Evolutionary conservation across 83 land plant species (phyloP), one percentile per base, ranked within the genome.

Genomic region (Diphasiastrum complanatum): DNA sequence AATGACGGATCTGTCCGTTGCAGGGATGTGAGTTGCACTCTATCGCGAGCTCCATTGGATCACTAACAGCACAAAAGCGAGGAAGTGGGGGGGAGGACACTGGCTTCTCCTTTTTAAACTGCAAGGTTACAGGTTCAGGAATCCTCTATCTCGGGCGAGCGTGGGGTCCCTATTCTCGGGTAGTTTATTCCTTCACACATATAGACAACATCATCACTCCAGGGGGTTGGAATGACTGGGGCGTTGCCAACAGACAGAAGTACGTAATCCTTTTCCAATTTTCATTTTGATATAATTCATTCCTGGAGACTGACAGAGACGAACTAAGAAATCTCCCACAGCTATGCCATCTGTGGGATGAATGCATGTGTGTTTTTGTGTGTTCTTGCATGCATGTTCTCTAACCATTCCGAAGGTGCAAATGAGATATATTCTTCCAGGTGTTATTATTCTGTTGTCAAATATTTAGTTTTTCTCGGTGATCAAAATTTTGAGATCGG

Each of bases 21-120:
- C 63, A 61, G 64, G 18, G 47, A 45, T 61, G 64, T 61, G 10
- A 40, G 18, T 24, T 61, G 49, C 30, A 61, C 47, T 61, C 64
- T 10, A 45, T 45, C 11, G 64, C 64, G 1, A 1, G n/a, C 5
- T 30, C 45, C 50, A 45, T 45, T 33, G n/a, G n/a, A n/a, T n/a
- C n/a, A n/a, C n/a, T 38, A 38, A 38, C 14, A 8, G 43, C 14
- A 14, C 43, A 38, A 38, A 14, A 14, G 43, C 43, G 14, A 14
- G 14, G 43, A 8, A 38, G 14, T 38, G 12, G 8, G 43, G 8
- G 8, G 43, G 43, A 38, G 8, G 43, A 38, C 14, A 38, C 43
- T 8, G 43, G 43, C 43, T 8, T 38, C 14, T 38, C 43, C 8
- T 38, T 38, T 38, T 8, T 14, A 38, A 38, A 38, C 43, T 38